Percentiles rank a stretch among this genome's conserved stretches.
phyloP scores from a whole-genome alignment of 179 eudicot genomes.

The Drosera spatulata region DNA sequence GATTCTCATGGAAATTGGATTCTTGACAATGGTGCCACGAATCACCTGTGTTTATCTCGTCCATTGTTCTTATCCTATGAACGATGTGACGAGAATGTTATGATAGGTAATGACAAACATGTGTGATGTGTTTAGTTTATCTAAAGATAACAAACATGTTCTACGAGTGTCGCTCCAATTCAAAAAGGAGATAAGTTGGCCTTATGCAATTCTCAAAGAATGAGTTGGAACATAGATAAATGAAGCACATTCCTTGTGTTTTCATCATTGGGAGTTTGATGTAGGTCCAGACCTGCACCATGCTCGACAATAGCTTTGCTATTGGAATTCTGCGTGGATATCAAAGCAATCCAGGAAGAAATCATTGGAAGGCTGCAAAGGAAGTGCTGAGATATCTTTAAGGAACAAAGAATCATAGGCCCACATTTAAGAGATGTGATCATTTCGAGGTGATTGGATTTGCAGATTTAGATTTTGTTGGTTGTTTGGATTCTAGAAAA shows the following conservation, averaged over 20 bases:
- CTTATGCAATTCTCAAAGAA: neutral
- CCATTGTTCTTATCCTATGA: no score
- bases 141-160: no score
- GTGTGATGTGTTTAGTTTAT: no score
- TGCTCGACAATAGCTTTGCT: neutral
- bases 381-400: neutral
- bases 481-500: neutral
- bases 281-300: neutral
- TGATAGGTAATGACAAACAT: no score
- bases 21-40: no score
- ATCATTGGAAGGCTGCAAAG: slow-evolving; percentile 1
- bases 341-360: neutral
- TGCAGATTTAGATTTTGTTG: neutral
- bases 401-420: neutral
- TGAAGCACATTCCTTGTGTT: neutral
- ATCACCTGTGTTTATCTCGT: no score
- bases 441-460: neutral
- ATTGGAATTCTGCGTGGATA: neutral
- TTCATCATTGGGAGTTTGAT: neutral
- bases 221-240: neutral
- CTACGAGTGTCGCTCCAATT: neutral
- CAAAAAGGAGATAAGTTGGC: neutral
- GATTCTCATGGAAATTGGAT: no score
- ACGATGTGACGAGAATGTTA: no score
- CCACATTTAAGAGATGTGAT: neutral